phyloP scores from a whole-genome alignment of 179 eudicot species.

The Amaranthus tricolor region DNA sequence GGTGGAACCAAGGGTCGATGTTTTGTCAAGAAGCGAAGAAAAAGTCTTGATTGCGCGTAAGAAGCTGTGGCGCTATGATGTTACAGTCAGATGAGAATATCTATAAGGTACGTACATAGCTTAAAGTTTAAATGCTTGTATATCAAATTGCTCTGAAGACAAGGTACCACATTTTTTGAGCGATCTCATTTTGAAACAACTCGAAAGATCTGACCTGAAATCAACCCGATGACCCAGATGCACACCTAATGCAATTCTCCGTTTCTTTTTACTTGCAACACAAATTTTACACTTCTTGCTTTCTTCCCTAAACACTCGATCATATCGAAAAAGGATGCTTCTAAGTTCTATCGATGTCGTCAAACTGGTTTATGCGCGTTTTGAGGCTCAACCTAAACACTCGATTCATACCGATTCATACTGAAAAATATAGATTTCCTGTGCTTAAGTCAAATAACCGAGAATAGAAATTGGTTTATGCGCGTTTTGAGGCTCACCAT shows the following conservation, averaged over 20 bases:
- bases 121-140: background rate
- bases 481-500: background rate
- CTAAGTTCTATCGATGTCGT: background rate
- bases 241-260: too few relatives aligned
- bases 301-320: background rate
- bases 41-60: constrained; percentile 62
- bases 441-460: background rate
- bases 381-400: too few relatives aligned
- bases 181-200: background rate
- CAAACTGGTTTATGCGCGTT: background rate
- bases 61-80: constrained; percentile 44
- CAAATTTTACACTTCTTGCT: too few relatives aligned
- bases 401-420: background rate
- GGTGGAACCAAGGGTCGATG: constrained; percentile 62
- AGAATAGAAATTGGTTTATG: background rate
- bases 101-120: constrained; percentile 15
- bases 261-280: too few relatives aligned
- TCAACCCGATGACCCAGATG: too few relatives aligned
- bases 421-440: background rate
- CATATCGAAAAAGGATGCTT: background rate
- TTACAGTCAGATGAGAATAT: constrained; percentile 25
- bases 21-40: constrained; percentile 57
- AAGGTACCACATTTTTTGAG: background rate
- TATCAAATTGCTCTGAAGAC: background rate
- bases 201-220: background rate